phyloP scores from a whole-genome alignment of 441 rosid species.

The Pelargonium cotyledonis region DNA sequence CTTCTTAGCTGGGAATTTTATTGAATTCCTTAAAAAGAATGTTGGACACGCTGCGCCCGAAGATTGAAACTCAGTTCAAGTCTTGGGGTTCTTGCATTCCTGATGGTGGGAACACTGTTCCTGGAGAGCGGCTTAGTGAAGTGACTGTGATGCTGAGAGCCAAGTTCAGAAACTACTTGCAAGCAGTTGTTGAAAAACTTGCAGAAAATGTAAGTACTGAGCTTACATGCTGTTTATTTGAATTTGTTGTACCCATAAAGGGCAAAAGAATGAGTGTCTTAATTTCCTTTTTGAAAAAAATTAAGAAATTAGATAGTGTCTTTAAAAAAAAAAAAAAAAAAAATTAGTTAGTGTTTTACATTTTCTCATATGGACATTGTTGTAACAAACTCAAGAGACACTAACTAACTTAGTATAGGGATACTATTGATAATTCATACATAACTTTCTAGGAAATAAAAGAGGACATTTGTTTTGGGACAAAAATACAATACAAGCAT shows the following conservation, averaged over 20 bases:
- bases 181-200: constrained; percentile 87
- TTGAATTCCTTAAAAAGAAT: constrained; percentile 84
- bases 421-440: background rate
- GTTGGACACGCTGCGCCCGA: constrained; percentile 58
- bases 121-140: constrained; percentile 89
- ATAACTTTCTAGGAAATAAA: no score
- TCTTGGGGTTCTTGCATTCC: constrained; percentile 68
- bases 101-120: constrained; percentile 66
- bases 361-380: no score
- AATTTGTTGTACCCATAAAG: background rate
- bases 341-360: no score
- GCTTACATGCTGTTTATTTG: background rate
- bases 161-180: constrained; percentile 79
- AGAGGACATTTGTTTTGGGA: no score
- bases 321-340: background rate
- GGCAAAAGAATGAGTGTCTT: background rate
- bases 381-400: background rate
- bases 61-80: constrained; percentile 61
- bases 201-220: constrained; percentile 79
- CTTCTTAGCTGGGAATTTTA: constrained; percentile 67
- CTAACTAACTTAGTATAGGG: no score
- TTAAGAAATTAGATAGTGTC: no score
- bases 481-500: no score
- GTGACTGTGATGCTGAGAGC: constrained; percentile 93
- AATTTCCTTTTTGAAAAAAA: no score